These are phyloP conservation scores for Achaetomiella virescens DNA, from an alignment of 495 filamentous ascomycete species.

Conservation along the genomic window DNA sequence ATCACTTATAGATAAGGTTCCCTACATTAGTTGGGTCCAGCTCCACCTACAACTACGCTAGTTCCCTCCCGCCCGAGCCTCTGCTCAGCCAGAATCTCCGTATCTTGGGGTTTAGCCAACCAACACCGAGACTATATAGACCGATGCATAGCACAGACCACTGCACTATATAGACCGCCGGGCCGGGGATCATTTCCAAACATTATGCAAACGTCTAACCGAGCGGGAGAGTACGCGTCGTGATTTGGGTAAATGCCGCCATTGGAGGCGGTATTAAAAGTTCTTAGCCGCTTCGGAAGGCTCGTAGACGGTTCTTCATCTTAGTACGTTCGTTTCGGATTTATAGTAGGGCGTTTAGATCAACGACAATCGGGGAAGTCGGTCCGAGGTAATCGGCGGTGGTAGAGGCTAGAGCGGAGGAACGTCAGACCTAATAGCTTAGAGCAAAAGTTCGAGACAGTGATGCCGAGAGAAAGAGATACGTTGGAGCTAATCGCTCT, in stretches of 20 bases:
- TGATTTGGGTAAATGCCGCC: neutral
- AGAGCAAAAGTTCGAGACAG: neutral
- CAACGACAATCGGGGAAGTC: constrained; percentile 3
- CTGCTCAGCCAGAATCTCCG: no score
- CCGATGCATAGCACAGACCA: no score
- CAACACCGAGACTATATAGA: no score
- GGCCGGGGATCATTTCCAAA: no score
- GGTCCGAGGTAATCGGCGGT: neutral
- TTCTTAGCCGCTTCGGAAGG: no score
- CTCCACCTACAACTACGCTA: no score
- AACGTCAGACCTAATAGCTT: neutral
- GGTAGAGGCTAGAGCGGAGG: neutral
- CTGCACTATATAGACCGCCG: no score
- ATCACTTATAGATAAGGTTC: no score
- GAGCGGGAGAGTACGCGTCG: neutral
- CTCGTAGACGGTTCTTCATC: constrained; percentile 1
- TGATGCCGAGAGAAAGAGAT: neutral
- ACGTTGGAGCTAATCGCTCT: neutral
- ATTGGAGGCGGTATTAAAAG: constrained; percentile 1
- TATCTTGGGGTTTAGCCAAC: no score
- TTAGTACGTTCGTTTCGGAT: constrained; percentile 1
- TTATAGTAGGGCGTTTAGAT: constrained; percentile 1
- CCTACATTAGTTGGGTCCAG: no score
- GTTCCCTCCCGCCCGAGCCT: no score
- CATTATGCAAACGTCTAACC: no score